These are phyloP conservation scores for Tubosaeta sp. DNA, from an alignment of 768 basidiomycete genomes.

Conservation along the genomic window DNA sequence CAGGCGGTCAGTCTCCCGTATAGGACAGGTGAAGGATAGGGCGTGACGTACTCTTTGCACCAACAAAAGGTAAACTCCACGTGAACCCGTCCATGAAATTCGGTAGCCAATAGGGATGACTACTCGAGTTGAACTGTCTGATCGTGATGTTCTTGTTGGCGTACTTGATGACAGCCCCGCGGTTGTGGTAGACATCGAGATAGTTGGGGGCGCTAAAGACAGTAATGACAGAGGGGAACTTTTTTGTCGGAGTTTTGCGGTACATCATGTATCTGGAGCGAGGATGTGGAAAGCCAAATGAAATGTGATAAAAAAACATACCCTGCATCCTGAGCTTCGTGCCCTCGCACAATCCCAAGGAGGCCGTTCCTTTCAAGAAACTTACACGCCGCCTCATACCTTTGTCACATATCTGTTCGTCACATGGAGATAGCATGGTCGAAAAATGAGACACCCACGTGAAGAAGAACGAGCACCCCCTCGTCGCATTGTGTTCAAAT, in stretches of 20 bases:
- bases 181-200: slow-evolving; percentile 95
- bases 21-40: not conserved
- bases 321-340: slow-evolving; percentile 98
- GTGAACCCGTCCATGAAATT: slow-evolving; percentile 99
- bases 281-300: not conserved
- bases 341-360: slow-evolving; percentile 90
- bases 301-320: slow-evolving; percentile 32
- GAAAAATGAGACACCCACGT: slow-evolving; percentile 53
- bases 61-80: slow-evolving; percentile 97
- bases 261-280: slow-evolving; percentile 80
- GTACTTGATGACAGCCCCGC: slow-evolving; percentile 95
- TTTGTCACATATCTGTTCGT: slow-evolving; percentile 18
- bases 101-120: slow-evolving; percentile 93
- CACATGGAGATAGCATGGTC: not conserved
- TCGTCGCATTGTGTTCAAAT: slow-evolving; percentile 75
- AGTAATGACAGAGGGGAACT: slow-evolving; percentile 96
- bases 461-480: slow-evolving; percentile 91
- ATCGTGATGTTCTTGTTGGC: slow-evolving; percentile 97
- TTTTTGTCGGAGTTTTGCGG: slow-evolving; percentile 89
- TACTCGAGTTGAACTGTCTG: slow-evolving; percentile 74
- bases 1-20: not conserved
- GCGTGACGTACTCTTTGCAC: slow-evolving; percentile 81
- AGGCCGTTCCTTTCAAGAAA: slow-evolving; percentile 91
- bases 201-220: slow-evolving; percentile 98
- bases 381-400: slow-evolving; percentile 89